Conservation (phyloP, 1,284 basidiomycete genomes). For the Puccinia triticina region DNA sequence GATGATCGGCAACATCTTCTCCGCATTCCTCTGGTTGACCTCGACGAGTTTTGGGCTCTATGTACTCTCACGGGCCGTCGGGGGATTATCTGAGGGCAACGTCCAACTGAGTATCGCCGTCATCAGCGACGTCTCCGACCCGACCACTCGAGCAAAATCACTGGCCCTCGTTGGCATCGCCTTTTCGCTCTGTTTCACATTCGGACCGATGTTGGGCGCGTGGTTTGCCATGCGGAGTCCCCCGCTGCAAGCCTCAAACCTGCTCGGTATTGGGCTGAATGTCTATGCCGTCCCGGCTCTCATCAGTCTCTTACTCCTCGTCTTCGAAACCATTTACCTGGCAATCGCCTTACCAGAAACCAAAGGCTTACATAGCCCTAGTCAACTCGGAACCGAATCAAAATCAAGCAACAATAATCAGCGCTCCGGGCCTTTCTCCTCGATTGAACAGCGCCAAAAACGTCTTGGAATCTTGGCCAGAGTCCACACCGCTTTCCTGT, state of each 20-base stretch:
- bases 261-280: slow-evolving; percentile 67
- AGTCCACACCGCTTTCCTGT: slow-evolving; percentile 79
- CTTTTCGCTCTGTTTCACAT: slow-evolving; percentile 73
- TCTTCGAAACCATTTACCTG: slow-evolving; percentile 57
- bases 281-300: slow-evolving; percentile 81
- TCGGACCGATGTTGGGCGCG: slow-evolving; percentile 66
- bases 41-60: slow-evolving; percentile 79
- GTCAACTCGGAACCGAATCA: slow-evolving; percentile 54
- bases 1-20: slow-evolving; percentile 88
- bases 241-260: slow-evolving; percentile 53
- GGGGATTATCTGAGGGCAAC: slow-evolving; percentile 72
- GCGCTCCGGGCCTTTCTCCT: slow-evolving; percentile 63
- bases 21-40: slow-evolving; percentile 81
- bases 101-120: slow-evolving; percentile 69
- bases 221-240: slow-evolving; percentile 62
- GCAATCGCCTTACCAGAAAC: slow-evolving; percentile 58
- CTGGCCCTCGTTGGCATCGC: slow-evolving; percentile 90
- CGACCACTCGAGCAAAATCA: slow-evolving; percentile 74
- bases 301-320: slow-evolving; percentile 54
- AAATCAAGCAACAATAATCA: slow-evolving; percentile 54
- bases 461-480: slow-evolving; percentile 65
- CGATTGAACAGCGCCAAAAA: slow-evolving; percentile 74
- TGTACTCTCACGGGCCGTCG: slow-evolving; percentile 81
- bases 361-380: slow-evolving; percentile 52
- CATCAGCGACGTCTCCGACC: slow-evolving; percentile 80